Evolutionary conservation across 1,284 basidiomycete species (phyloP).

Genomic region (Irpex sp.): DNA sequence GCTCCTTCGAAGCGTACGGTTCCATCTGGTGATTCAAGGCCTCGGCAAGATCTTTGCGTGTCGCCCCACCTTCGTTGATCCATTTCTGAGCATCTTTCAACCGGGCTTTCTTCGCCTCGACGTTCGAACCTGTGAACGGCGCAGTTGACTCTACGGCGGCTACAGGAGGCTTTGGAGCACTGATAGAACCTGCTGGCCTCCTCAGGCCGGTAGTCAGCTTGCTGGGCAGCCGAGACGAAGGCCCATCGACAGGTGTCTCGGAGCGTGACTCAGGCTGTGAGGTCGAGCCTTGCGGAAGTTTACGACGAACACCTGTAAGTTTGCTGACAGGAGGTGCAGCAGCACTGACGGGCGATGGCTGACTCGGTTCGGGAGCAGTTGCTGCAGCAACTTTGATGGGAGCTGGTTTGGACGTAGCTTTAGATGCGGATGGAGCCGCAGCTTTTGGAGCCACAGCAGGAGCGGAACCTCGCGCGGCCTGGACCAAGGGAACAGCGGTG

Average conservation of each 20-base stretch:
- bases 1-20: conserved; percentile 71
- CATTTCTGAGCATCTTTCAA: conserved; percentile 81
- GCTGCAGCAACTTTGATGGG: conserved; percentile 14
- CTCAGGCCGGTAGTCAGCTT: conserved; percentile 47
- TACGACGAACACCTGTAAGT: conserved; percentile 61
- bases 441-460: conserved; percentile 20
- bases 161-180: conserved; percentile 24
- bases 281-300: conserved; percentile 60
- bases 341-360: conserved; percentile 10
- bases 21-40: conserved; percentile 92
- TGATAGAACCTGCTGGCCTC: conserved; percentile 38
- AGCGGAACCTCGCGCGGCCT: conserved; percentile 51
- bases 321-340: conserved; percentile 35
- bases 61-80: conserved; percentile 80
- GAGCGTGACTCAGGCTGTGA: conserved; percentile 58
- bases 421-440: conserved; percentile 26
- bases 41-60: conserved; percentile 86
- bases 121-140: conserved; percentile 69
- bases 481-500: conserved; percentile 85
- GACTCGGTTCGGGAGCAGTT: conserved; percentile 21
- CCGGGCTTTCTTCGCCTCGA: conserved; percentile 72
- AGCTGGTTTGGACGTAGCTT: conserved; percentile 18
- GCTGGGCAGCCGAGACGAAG: conserved; percentile 34
- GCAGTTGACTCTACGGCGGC: conserved; percentile 33
- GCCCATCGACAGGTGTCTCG: conserved; percentile 47